phyloP scores from a whole-genome alignment of 768 basidiomycete species.

The Cystobasidium onofrii region DNA sequence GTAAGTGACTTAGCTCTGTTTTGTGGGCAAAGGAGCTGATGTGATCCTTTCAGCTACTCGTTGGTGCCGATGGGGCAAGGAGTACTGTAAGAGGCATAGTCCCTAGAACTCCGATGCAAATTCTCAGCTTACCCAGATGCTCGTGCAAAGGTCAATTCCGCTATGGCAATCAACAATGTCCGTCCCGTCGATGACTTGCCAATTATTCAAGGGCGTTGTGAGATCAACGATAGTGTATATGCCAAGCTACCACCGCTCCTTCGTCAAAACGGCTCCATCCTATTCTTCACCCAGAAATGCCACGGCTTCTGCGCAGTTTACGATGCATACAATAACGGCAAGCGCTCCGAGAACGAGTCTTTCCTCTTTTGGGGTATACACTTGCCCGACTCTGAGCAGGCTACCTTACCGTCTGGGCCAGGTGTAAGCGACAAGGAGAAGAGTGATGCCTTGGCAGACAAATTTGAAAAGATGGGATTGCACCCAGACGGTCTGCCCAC shows the following conservation, averaged over 20 bases:
- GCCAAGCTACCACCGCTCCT: neutral
- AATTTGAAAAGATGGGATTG: neutral
- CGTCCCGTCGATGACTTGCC: neutral
- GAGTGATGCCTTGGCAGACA: neutral
- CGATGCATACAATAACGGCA: neutral
- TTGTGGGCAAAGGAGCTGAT: neutral
- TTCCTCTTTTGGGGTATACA: conserved; percentile 14
- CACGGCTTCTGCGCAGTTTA: neutral
- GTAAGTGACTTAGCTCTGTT: neutral
- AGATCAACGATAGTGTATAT: neutral
- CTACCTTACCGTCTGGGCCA: neutral
- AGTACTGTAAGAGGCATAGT: neutral
- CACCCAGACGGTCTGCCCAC: neutral
- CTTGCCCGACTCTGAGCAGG: neutral
- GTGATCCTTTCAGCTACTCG: neutral
- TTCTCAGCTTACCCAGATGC: neutral
- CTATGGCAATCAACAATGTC: neutral
- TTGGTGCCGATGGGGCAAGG: neutral
- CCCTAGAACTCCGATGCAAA: neutral
- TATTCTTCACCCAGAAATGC: neutral
- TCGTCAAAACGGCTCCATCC: neutral
- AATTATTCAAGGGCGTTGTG: neutral
- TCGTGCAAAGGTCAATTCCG: neutral
- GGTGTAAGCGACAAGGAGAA: neutral
- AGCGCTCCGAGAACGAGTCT: conserved; percentile 2